A percentile compares a stretch with the other conserved stretches of the same genome.
Conservation (phyloP, 2,329 filamentous ascomycete genomes). For the Ceratocystis variospora region DNA sequence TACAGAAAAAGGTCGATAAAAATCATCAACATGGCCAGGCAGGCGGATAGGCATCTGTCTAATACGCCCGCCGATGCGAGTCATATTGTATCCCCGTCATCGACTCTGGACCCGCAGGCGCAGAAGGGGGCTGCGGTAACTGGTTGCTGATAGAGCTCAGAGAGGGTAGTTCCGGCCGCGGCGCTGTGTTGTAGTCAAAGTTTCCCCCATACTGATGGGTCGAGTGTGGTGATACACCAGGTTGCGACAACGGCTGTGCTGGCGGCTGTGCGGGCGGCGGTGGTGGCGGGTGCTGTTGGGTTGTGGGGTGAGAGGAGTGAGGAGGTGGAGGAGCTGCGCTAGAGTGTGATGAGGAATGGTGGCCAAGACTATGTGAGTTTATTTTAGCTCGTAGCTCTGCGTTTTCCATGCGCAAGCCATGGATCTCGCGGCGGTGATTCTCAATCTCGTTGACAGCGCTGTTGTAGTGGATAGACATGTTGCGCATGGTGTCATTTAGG, state of each 20-base stretch:
- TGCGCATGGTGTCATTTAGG: conserved; percentile 36
- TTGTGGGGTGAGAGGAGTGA: conserved; percentile 16
- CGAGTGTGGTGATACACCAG: conserved; percentile 22
- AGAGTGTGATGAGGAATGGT: conserved; percentile 18
- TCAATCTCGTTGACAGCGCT: conserved; percentile 33
- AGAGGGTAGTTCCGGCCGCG: conserved; percentile 35
- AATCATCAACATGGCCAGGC: background rate
- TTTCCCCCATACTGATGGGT: conserved; percentile 23
- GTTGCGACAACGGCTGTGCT: conserved; percentile 14
- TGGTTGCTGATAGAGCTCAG: conserved; percentile 30
- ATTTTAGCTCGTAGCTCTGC: conserved; percentile 33
- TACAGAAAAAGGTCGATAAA: background rate
- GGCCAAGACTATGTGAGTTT: conserved; percentile 13
- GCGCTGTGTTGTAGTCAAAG: conserved; percentile 22
- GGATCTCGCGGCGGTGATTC: conserved; percentile 36
- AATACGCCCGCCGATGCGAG: conserved; percentile 14
- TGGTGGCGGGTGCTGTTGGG: conserved; percentile 14
- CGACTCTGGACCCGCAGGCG: conserved; percentile 37
- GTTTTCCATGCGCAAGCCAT: conserved; percentile 35
- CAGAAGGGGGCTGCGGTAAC: conserved; percentile 31
- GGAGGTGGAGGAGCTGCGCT: conserved; percentile 24
- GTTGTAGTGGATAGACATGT: conserved; percentile 34
- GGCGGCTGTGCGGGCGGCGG: too few relatives aligned
- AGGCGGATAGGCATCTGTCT: background rate
- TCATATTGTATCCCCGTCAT: conserved; percentile 57